Conservation (phyloP, 83 land plant genomes). For the Diphasiastrum complanatum region DNA sequence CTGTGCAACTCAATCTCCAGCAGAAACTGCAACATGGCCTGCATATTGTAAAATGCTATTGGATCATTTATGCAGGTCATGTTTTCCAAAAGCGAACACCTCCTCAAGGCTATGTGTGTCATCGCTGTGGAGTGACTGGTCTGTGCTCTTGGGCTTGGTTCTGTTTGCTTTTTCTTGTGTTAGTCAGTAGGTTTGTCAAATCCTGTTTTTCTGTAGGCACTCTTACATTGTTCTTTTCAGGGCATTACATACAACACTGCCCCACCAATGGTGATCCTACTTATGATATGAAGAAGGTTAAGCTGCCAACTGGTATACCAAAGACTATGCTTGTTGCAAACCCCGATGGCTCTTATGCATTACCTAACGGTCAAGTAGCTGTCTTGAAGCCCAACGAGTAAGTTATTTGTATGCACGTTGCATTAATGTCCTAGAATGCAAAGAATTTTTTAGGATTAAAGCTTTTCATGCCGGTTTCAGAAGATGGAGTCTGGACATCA, state of each 20-base stretch:
- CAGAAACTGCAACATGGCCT: background rate
- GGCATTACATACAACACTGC: constrained; percentile 91
- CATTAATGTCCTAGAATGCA: too few species aligned
- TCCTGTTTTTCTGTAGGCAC: background rate
- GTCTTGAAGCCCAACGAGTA: constrained; percentile 89
- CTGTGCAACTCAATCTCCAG: background rate
- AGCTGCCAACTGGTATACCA: constrained; percentile 93
- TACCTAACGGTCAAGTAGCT: constrained; percentile 84
- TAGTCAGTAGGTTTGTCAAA: background rate
- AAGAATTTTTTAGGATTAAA: too few species aligned
- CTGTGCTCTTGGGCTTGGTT: constrained; percentile 12
- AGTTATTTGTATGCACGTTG: constrained; percentile 7
- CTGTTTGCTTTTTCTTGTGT: background rate
- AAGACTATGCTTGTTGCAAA: constrained; percentile 89
- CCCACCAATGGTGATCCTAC: constrained; percentile 91
- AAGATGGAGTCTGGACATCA: background rate
- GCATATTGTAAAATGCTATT: background rate
- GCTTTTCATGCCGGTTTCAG: background rate
- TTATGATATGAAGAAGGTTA: constrained; percentile 67
- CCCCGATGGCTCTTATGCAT: constrained; percentile 88
- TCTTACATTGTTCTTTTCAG: too few species aligned
- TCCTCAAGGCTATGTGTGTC: constrained; percentile 85
- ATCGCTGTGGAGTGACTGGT: constrained; percentile 82
- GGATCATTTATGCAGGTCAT: constrained; percentile 24
- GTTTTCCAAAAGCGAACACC: constrained; percentile 54